Evolutionary conservation across 257 asterid genomes (phyloP).

Genomic region (Primulina tabacum): DNA sequence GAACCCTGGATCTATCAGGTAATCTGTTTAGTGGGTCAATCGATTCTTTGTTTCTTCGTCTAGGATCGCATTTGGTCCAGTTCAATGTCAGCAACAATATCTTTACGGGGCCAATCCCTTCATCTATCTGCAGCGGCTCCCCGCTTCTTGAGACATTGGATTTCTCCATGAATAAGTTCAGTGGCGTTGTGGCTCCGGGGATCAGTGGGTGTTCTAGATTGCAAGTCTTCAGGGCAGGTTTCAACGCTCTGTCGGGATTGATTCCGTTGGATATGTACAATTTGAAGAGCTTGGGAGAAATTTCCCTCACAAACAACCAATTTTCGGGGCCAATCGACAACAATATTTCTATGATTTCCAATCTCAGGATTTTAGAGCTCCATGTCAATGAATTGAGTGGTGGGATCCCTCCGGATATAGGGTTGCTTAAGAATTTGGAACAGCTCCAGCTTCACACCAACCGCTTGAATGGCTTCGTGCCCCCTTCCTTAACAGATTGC

Average conservation of each 20-base stretch:
- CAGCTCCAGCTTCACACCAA: constrained; percentile 49
- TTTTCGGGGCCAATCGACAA: constrained; percentile 38
- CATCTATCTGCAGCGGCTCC: constrained; percentile 32
- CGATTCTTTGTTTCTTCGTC: neutral
- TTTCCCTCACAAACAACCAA: constrained; percentile 39
- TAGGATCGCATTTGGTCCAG: neutral
- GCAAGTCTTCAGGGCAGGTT: constrained; percentile 38
- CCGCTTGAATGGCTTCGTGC: constrained; percentile 41
- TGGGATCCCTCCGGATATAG: constrained; percentile 36
- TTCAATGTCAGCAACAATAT: constrained; percentile 8
- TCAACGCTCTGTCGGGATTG: constrained; percentile 37
- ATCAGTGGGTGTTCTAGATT: constrained; percentile 29
- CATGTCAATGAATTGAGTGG: constrained; percentile 40
- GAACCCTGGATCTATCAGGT: neutral
- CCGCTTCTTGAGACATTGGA: constrained; percentile 28
- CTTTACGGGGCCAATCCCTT: constrained; percentile 40
- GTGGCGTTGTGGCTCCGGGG: constrained; percentile 25
- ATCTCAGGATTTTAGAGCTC: constrained; percentile 37
- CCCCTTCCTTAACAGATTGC: constrained; percentile 45
- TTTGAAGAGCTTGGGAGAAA: constrained; percentile 24
- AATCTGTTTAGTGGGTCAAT: neutral
- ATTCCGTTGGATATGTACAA: constrained; percentile 35
- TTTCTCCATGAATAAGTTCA: constrained; percentile 39
- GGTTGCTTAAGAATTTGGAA: constrained; percentile 35
- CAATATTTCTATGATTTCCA: constrained; percentile 28